Conservation (phyloP, 2,329 filamentous ascomycete genomes). For the Aspergillus sergii region DNA sequence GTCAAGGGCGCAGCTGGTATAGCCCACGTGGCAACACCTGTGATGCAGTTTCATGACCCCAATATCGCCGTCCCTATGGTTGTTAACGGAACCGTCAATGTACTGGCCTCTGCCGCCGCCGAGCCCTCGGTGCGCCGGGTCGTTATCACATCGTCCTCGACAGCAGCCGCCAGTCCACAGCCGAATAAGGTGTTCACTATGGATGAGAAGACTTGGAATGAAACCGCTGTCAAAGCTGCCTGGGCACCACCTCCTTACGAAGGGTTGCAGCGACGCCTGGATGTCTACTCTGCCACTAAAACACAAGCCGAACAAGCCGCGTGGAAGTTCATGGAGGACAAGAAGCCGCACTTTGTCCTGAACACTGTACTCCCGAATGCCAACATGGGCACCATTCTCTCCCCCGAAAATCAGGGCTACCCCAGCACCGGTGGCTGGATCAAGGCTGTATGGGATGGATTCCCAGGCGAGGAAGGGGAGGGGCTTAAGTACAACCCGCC, state of each 20-base stretch:
- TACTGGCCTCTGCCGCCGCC: background rate
- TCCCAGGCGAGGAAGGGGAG: background rate
- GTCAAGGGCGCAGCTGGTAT: background rate
- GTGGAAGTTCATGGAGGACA: background rate
- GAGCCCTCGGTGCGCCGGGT: background rate
- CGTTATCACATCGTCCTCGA: background rate
- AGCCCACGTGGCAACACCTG: background rate
- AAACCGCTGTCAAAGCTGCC: background rate
- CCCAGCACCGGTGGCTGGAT: background rate
- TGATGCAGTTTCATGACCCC: background rate
- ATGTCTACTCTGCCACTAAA: background rate
- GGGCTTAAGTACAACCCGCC: background rate
- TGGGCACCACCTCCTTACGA: background rate
- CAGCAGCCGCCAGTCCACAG: background rate
- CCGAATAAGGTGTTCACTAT: background rate
- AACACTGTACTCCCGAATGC: background rate
- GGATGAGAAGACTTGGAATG: background rate
- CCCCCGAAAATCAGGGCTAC: background rate
- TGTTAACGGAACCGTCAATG: background rate
- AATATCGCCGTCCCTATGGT: background rate
- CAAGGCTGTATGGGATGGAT: background rate
- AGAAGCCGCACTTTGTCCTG: background rate
- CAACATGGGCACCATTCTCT: background rate
- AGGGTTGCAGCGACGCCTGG: background rate
- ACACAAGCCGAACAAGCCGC: background rate